Evolutionary conservation across 2,329 filamentous ascomycete species (phyloP).

Genomic region (Aspergillus sp.): DNA sequence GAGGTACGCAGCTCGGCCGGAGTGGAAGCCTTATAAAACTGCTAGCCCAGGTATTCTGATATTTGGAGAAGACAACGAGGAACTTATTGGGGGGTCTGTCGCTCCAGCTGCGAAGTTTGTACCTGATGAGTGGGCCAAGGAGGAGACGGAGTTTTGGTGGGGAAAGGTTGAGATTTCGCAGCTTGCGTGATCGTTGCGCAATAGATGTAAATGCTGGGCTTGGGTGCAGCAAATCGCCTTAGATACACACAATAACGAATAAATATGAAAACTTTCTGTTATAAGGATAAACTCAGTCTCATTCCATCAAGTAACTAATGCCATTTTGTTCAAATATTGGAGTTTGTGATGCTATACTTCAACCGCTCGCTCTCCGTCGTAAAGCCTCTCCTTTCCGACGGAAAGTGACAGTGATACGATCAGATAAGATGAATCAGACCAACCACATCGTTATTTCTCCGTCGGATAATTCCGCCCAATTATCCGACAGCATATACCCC

Average conservation of each 20-base stretch:
- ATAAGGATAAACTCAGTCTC: too few relatives aligned
- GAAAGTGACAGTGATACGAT: neutral
- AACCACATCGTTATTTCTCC: neutral
- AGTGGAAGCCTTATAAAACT: constrained; percentile 38
- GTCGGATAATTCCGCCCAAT: neutral
- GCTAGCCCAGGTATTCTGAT: constrained; percentile 38
- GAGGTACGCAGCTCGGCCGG: constrained; percentile 29
- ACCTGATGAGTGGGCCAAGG: constrained; percentile 43
- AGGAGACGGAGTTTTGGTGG: constrained; percentile 52
- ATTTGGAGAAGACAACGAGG: constrained; percentile 51
- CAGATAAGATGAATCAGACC: too few relatives aligned
- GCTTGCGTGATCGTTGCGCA: constrained; percentile 2
- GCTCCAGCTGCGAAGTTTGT: constrained; percentile 43
- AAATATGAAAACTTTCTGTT: too few relatives aligned
- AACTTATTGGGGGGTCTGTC: constrained; percentile 44
- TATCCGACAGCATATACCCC: neutral
- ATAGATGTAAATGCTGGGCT: neutral
- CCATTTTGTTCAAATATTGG: too few relatives aligned
- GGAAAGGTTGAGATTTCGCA: constrained; percentile 29
- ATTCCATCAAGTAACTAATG: too few relatives aligned
- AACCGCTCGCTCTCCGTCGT: neutral
- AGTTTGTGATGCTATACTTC: too few relatives aligned
- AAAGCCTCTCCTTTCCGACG: neutral
- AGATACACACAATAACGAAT: too few relatives aligned
- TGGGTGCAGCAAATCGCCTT: too few relatives aligned